Conservation (phyloP, 306 rosid species). For the Dalbergia oliveri region DNA sequence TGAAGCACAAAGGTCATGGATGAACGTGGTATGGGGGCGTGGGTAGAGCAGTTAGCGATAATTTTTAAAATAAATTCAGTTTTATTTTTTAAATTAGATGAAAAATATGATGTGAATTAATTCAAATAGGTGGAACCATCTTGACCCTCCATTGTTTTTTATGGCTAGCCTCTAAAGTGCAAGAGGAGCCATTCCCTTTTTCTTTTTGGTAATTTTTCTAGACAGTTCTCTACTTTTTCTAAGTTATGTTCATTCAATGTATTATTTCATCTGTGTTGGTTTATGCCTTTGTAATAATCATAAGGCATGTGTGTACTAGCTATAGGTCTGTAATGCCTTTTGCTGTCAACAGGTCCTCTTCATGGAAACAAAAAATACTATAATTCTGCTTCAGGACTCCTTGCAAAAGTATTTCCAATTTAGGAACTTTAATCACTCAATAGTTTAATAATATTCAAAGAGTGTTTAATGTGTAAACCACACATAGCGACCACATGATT, state of each 20-base stretch:
- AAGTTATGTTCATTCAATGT: conserved; percentile 21
- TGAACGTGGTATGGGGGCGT: too few relatives aligned
- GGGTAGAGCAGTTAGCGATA: too few relatives aligned
- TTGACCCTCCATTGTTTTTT: too few relatives aligned
- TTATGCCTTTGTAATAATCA: conserved; percentile 17
- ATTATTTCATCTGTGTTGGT: conserved; percentile 27
- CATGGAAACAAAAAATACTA: neutral
- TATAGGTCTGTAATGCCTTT: neutral
- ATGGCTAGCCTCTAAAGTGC: too few relatives aligned
- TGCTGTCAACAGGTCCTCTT: neutral
- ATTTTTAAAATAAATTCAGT: too few relatives aligned
- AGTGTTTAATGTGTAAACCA: conserved; percentile 12
- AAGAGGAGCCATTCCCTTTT: too few relatives aligned
- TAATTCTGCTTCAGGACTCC: neutral
- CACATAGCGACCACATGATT: neutral
- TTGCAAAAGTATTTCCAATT: neutral
- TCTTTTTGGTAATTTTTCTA: neutral
- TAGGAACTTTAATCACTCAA: neutral
- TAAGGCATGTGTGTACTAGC: neutral
- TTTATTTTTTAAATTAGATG: too few relatives aligned
- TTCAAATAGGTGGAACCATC: too few relatives aligned
- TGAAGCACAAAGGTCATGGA: too few relatives aligned
- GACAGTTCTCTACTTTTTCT: neutral
- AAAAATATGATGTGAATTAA: too few relatives aligned
- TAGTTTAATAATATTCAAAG: conserved; percentile 21